Evolutionary conservation across 495 filamentous ascomycete species (phyloP).

Genomic region (Sordaria brevicollis): DNA sequence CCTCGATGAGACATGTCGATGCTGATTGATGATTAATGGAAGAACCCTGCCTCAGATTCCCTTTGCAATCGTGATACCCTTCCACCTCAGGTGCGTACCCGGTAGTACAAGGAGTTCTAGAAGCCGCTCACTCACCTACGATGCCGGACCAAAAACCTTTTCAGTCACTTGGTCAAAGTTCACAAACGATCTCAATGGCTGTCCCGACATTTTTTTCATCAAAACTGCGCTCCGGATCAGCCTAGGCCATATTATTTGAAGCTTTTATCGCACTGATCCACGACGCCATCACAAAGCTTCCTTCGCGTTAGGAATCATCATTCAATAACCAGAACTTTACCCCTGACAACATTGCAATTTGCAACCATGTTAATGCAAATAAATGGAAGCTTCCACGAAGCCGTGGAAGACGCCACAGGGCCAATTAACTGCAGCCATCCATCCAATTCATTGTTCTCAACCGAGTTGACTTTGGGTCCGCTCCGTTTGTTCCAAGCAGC

Average conservation of each 20-base stretch:
- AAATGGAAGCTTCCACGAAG: background rate
- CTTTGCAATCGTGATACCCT: background rate
- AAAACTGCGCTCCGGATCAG: background rate
- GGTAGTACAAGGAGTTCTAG: background rate
- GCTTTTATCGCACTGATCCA: background rate
- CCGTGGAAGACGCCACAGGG: background rate
- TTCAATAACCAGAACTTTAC: background rate
- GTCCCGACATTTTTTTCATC: background rate
- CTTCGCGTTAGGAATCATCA: background rate
- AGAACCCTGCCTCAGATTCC: background rate
- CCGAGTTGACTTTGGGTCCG: background rate
- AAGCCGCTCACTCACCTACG: background rate
- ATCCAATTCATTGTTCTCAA: background rate
- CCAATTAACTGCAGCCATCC: background rate
- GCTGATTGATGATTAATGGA: background rate
- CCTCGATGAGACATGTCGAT: background rate
- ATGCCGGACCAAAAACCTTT: background rate
- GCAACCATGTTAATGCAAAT: background rate
- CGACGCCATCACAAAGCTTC: background rate
- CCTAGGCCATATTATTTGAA: background rate
- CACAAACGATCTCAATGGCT: background rate
- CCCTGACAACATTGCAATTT: background rate
- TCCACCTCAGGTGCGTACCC: background rate
- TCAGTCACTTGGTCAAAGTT: background rate
- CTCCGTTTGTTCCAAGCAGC: background rate